Base-by-base conservation (phyloP, 768 basidiomycete genomes). In the Hydnum rufescens region DNA sequence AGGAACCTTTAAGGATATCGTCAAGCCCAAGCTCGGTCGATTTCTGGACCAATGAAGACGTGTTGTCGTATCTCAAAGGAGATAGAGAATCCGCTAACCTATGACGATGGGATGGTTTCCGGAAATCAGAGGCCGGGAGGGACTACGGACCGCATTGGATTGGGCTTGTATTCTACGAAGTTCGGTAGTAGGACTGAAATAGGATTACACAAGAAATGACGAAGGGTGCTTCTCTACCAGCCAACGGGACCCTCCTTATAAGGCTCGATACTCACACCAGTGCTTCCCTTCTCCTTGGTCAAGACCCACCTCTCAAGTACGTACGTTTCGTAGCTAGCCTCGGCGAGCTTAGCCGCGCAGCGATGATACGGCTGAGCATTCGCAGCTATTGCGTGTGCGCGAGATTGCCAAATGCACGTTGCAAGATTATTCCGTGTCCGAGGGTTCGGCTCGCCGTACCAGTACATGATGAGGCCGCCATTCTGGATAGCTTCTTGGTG, bases 391-490 rank as follows among this genome's bases (percentile, higher is more conserved):
- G 92, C 93, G 55, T 89, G 82, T 58, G 74, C 73, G 4, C 90
- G 78, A 39, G 82, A 86, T 66, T 83, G 80, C 92, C 93, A 97
- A 39, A 97, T 81, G 67, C 92, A 96, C 18, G 90, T 95, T 4
- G 92, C 89, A 51, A 95, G 75, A 64, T 96, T 96, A 66, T 83
- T 70, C 1, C 88, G 79, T 0, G 83, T 82, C 32, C 70, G 63
- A 48, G 72, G 72, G 58, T 85, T 68, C 1, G 90, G 90, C 29
- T 80, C 72, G 5, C 90, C 90, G 59, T 89, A 92, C 92, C 93
- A 96, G 64, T 96, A 96, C 62, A 92, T 70, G 50, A 95, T 74
- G 30, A 96, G 82, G 19, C 87, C 86, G 57, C 87, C 85, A 54
- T 84, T 87, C 39, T 71, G 70, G 26, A 96, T 75, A 0, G 93